Percentiles rank a stretch among this genome's conserved stretches.
These are phyloP conservation scores for Eucalyptus polyanthemos DNA, from an alignment of 345 rosid species.

Conservation along the genomic window DNA sequence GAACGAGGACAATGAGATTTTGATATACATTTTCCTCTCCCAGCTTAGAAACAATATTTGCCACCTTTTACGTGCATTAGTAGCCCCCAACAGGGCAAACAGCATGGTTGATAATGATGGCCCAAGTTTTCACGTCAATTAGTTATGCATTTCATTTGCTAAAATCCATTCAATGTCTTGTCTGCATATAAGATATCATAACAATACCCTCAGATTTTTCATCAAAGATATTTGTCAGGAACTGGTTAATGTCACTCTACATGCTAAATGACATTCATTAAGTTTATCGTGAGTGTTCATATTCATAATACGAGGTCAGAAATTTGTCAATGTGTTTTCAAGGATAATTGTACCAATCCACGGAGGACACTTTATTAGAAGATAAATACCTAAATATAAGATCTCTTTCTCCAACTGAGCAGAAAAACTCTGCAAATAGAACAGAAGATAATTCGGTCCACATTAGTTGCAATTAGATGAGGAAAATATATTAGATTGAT, in stretches of 20 bases:
- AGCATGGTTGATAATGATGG: not conserved
- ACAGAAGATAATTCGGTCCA: not conserved
- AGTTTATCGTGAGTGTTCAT: not conserved
- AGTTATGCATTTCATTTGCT: not conserved
- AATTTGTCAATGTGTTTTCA: not conserved
- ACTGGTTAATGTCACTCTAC: not conserved
- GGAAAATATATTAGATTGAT: not conserved
- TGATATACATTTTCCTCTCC: not conserved
- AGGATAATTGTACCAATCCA: not conserved
- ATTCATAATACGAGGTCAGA: not conserved
- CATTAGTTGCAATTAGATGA: not conserved
- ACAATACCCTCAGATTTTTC: not conserved
- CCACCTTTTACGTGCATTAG: not conserved
- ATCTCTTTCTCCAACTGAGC: slow-evolving; percentile 93
- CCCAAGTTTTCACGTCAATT: not conserved
- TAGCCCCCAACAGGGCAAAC: not conserved
- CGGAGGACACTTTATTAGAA: not conserved
- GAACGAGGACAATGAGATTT: not conserved
- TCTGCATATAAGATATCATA: not conserved
- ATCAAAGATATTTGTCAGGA: not conserved
- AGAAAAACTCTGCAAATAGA: slow-evolving; percentile 70
- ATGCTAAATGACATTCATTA: not conserved
- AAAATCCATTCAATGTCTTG: not conserved
- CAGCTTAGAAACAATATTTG: not conserved
- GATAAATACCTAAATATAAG: slow-evolving; percentile 55